Base-by-base conservation (phyloP, 345 rosid species). In the Crucihimalaya himalaica region DNA sequence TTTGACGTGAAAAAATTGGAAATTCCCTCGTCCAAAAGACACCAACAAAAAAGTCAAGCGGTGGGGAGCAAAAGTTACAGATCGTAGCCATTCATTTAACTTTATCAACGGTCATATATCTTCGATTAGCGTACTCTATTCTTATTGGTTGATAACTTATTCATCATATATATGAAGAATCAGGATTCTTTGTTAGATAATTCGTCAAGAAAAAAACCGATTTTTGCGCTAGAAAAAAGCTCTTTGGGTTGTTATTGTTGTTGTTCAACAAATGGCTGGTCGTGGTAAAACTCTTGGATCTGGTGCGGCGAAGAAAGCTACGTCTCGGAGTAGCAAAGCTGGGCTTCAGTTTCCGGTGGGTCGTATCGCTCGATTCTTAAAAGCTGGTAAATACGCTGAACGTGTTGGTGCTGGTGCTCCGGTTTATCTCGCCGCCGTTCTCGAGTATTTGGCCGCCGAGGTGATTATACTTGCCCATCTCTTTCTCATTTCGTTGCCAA, bases 371-470 rank as follows among this genome's bases (percentile, higher is more conserved):
- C 81, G 98, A 9, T 93, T 93, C 80, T 84, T 93, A 39, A 93
- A 93, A 84, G 98, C 96, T 60, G 98, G 97, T 5, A 93, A 93
- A 81, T 93, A 93, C 66, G 98, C 98, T 25, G 98, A 90, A 46
- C 95, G 98, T 20, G 96, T 92, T 2, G 98, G 98, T 5, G 98
- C 98, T 42, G 98, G 96, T 6, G 97, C 97, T 43, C 98, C 98
- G 8, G 98, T 93, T 34, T 93, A 93, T 69, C 98, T 88, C 20
- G 98, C 98, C 28, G 96, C 98, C 63, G 97, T 93, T 15, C 97
- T 93, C 6, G 98, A 93, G 45, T 93, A 93, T 60, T 89, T 93
- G 1, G 98, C 98, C 16, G 97, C 98, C 2, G 98, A 93, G 93
- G 98, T 93, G 28, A 53, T 37, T 65, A 58, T 9, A 8, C 31